Evolutionary conservation across 345 rosid genomes (phyloP), one percentile per base, ranked within the genome.

Genomic region (Gossypium bickii): DNA sequence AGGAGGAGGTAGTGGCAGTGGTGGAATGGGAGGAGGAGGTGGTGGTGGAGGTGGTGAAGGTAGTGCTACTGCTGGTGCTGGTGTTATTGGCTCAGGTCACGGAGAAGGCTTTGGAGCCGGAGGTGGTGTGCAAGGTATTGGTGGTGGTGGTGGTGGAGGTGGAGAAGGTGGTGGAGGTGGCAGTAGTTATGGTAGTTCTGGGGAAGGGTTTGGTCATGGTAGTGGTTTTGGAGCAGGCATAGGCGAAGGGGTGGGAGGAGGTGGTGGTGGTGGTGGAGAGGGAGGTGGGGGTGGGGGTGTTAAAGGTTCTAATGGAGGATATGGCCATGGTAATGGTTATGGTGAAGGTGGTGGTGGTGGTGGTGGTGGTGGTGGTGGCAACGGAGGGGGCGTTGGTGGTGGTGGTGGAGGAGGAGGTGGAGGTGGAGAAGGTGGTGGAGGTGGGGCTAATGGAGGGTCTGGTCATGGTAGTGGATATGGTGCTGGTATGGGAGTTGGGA

Each of bases 111-210:
- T 76, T 55, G 81, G 83, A 22, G 81, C 34, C 57, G 74, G 79
- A 15, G 76, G 52, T 41, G 7, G 41, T 34, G 41, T 5, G 41
- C 41, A 34, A 34, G 41, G 41, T 34, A 34, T 34, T 34, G 41
- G 41, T 34, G 38, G 56, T 48, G 38, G 56, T 48, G 74, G 76
- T 11, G 83, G 83, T 10, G 70, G 67, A 8, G 67, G 12, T 51
- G 88, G 88, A 44, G 81, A 72, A 12, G 78, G 77, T 9, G 73
- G 81, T 34, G 83, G 83, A 15, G 80, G 74, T 34, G 76, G 84
- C 0, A 78, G 71, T 0, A 78, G 84, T 47, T 72, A 84, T 45
- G 70, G 78, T 0, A 78, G 83, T 44, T 70, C 2, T 3, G 85
- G 82, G 22, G 78, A 65, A 74, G 84, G 84, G 1, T 74, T 72